Percentiles rank a stretch among this genome's conserved stretches.
Evolutionary conservation across 2,329 filamentous ascomycete genomes (phyloP).

Genomic region (Alternaria hordeiaustralica): DNA sequence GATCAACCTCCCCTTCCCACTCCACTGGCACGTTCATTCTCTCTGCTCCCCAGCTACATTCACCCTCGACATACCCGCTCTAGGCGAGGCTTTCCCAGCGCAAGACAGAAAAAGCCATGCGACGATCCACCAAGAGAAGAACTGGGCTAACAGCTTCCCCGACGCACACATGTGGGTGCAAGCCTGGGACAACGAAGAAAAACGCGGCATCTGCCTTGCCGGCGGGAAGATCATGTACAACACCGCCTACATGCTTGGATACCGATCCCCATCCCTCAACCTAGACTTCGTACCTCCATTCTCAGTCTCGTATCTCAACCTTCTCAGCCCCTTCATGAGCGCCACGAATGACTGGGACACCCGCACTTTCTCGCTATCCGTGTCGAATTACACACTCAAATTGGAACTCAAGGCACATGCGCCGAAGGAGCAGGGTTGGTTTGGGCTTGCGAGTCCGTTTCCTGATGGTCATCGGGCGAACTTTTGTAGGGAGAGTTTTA

Average conservation of each 20-base stretch:
- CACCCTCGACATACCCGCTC: conserved; percentile 46
- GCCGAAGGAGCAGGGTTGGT: conserved; percentile 52
- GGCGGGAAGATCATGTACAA: conserved; percentile 45
- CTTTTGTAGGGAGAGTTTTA: conserved; percentile 56
- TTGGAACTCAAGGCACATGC: conserved; percentile 51
- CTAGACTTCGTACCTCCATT: conserved; percentile 56
- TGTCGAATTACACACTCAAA: conserved; percentile 50
- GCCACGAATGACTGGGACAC: conserved; percentile 51
- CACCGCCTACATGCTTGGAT: conserved; percentile 56
- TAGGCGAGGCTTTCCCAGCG: conserved; percentile 26
- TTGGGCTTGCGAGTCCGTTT: conserved; percentile 56
- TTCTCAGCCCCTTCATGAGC: conserved; percentile 52
- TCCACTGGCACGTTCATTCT: conserved; percentile 61
- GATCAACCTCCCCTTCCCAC: conserved; percentile 54
- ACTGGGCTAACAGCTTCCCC: conserved; percentile 57
- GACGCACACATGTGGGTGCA: conserved; percentile 51
- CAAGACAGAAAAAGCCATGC: conserved; percentile 44
- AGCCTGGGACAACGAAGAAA: conserved; percentile 27
- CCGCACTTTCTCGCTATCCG: conserved; percentile 48
- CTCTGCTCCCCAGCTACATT: conserved; percentile 52
- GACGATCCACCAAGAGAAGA: conserved; percentile 58
- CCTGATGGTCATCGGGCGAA: conserved; percentile 54
- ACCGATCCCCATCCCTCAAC: conserved; percentile 46
- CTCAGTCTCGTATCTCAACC: conserved; percentile 40
- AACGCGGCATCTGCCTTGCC: conserved; percentile 38